Percentiles rank a stretch among this genome's conserved stretches.
Evolutionary conservation across 257 asterid species (phyloP).

Genomic region (Pogostemon cablin): DNA sequence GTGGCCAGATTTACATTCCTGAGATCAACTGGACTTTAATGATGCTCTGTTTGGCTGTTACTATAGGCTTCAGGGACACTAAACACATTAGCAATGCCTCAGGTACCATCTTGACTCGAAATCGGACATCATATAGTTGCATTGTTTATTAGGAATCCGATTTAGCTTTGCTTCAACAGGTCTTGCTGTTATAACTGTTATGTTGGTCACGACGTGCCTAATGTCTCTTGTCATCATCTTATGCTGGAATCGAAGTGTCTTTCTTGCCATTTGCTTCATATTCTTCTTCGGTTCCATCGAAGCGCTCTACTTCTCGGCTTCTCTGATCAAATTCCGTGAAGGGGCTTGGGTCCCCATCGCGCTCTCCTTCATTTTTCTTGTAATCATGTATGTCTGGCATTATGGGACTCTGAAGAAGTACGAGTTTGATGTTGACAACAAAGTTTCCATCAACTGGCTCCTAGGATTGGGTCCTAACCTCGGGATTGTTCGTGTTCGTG

Average conservation of each 20-base stretch:
- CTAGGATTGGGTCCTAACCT: conserved; percentile 77
- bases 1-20: conserved; percentile 94
- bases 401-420: conserved; percentile 82
- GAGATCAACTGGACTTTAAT: conserved; percentile 92
- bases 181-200: conserved; percentile 92
- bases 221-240: conserved; percentile 91
- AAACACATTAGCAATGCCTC: conserved; percentile 96
- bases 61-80: conserved; percentile 86
- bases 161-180: conserved; percentile 52
- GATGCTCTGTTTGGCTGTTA: conserved; percentile 91
- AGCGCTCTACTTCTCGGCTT: conserved; percentile 94
- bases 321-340: conserved; percentile 88
- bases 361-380: conserved; percentile 68
- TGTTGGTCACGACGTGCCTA: conserved; percentile 93
- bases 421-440: conserved; percentile 87
- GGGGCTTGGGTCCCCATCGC: conserved; percentile 98
- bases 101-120: conserved; percentile 45
- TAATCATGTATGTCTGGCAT: conserved; percentile 80
- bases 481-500: conserved; percentile 83
- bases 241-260: conserved; percentile 70
- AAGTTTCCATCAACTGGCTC: conserved; percentile 87
- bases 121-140: too few relatives aligned
- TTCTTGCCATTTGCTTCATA: conserved; percentile 70
- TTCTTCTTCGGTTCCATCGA: conserved; percentile 89
- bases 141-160: too few relatives aligned